Percentiles rank a stretch among this genome's conserved stretches.
These are phyloP conservation scores for Solanum appendiculatum DNA, from an alignment of 257 asterid genomes.

Conservation along the genomic window DNA sequence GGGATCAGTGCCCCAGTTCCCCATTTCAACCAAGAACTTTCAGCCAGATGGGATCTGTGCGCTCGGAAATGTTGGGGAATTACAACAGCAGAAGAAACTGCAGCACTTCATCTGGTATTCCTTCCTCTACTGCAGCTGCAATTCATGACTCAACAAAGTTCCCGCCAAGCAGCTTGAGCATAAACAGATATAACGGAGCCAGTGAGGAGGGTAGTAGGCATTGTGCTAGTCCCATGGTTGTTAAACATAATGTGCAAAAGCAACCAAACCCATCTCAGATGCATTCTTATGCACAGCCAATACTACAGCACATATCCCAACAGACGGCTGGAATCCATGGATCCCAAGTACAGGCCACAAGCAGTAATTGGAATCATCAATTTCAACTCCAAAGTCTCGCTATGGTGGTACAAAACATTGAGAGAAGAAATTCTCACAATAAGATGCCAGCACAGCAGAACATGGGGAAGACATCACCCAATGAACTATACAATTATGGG, in stretches of 20 bases:
- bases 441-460: constrained; percentile 9
- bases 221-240: neutral
- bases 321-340: constrained; percentile 15
- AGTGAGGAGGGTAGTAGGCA: neutral
- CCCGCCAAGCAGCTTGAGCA: constrained; percentile 18
- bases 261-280: constrained; percentile 3
- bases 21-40: constrained; percentile 8
- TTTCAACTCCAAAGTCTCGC: constrained; percentile 14
- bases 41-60: constrained; percentile 24
- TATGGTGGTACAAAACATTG: constrained; percentile 15
- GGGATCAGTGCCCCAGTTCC: constrained; percentile 20
- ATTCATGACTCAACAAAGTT: constrained; percentile 16
- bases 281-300: constrained; percentile 18
- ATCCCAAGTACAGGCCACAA: constrained; percentile 14
- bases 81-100: constrained; percentile 9
- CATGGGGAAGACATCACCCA: constrained; percentile 20
- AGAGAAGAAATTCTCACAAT: constrained; percentile 13
- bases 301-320: constrained; percentile 13
- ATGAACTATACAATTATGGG: constrained; percentile 15
- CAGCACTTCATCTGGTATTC: neutral
- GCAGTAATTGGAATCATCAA: constrained; percentile 18
- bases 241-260: constrained; percentile 20
- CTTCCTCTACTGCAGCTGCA: constrained; percentile 8
- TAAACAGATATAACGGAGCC: constrained; percentile 9
- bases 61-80: constrained; percentile 11